Percentiles rank a stretch among this genome's conserved stretches.
These are phyloP conservation scores for Daucus carota DNA, from an alignment of 129 eudicot species.

Conservation along the genomic window DNA sequence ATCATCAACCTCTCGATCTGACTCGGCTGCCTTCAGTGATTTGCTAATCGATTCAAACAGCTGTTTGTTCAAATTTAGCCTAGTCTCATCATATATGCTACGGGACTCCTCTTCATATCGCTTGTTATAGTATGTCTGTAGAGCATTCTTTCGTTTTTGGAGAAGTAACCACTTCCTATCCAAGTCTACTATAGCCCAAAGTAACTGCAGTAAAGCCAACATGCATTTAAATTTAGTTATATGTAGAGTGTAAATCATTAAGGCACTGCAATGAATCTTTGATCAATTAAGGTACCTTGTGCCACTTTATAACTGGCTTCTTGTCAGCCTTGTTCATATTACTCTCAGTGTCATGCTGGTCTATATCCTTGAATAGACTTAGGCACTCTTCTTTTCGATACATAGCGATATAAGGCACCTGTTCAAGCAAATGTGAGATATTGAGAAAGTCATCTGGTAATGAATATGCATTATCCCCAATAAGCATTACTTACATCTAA, in stretches of 20 bases:
- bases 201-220: conserved; percentile 39
- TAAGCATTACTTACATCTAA: conserved; percentile 52
- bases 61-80: conserved; percentile 49
- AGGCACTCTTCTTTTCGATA: conserved; percentile 76
- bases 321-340: conserved; percentile 33
- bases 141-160: conserved; percentile 80
- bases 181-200: conserved; percentile 74
- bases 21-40: conserved; percentile 62
- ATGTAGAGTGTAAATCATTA: neutral
- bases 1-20: conserved; percentile 88
- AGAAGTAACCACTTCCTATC: conserved; percentile 82
- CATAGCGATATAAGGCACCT: conserved; percentile 81
- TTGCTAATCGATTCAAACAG: conserved; percentile 62
- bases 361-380: conserved; percentile 60
- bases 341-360: conserved; percentile 32
- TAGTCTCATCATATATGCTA: conserved; percentile 62
- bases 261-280: neutral
- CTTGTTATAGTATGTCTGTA: conserved; percentile 54
- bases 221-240: neutral
- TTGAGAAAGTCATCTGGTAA: neutral
- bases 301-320: conserved; percentile 64
- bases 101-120: conserved; percentile 73
- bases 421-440: neutral
- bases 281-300: conserved; percentile 47
- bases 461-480: neutral